Conservation (phyloP, 2,329 filamentous ascomycete species). For the Penicillium palitans region DNA sequence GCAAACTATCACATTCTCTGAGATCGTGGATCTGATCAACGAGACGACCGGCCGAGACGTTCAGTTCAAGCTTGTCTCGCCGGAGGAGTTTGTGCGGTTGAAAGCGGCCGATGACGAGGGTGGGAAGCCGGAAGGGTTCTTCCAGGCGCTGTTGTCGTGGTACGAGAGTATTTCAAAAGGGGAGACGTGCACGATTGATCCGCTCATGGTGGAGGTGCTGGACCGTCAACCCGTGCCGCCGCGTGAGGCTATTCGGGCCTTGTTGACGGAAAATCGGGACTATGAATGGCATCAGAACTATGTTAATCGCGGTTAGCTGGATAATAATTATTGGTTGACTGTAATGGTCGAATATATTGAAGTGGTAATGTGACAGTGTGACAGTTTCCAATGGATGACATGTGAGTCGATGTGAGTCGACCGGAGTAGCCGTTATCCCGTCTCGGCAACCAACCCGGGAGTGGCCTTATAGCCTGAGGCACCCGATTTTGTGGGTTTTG, state of each 20-base stretch:
- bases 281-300: constrained; percentile 52
- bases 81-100: constrained; percentile 37
- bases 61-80: constrained; percentile 34
- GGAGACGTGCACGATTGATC: constrained; percentile 46
- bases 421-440: constrained; percentile 4
- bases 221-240: constrained; percentile 47
- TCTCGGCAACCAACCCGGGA: constrained; percentile 21
- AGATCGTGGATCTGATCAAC: constrained; percentile 43
- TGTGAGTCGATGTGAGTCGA: not conserved
- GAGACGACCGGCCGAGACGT: constrained; percentile 37
- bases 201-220: constrained; percentile 46
- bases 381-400: not conserved
- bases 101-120: constrained; percentile 38
- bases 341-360: not conserved
- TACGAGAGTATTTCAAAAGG: constrained; percentile 49
- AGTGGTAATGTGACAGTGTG: not conserved
- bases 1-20: constrained; percentile 35
- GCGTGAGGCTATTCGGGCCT: constrained; percentile 34
- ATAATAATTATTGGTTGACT: not conserved
- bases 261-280: constrained; percentile 34
- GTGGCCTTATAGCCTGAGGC: constrained; percentile 20
- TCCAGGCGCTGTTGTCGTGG: constrained; percentile 44
- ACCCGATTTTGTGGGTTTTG: not conserved
- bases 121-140: constrained; percentile 42
- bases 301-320: constrained; percentile 22